Evolutionary conservation across 1,139 yeast genomes (phyloP).

Genomic region (Debaryomyces coudertii): DNA sequence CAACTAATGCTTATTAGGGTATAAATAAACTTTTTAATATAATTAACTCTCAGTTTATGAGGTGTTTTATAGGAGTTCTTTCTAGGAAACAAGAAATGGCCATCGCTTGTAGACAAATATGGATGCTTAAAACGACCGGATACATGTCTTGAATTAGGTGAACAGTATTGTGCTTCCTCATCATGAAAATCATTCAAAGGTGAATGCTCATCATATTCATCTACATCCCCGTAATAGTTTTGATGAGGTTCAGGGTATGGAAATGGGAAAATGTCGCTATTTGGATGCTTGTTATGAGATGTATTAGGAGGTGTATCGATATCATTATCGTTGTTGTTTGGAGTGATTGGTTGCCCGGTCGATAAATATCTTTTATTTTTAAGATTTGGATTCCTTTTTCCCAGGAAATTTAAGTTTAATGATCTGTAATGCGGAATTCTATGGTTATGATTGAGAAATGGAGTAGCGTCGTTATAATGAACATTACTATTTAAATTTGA

Average conservation of each 20-base stretch:
- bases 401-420: conserved; percentile 39
- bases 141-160: conserved; percentile 12
- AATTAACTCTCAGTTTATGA: conserved; percentile 33
- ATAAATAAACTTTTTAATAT: conserved; percentile 56
- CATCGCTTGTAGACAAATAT: conserved; percentile 23
- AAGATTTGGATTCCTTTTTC: conserved; percentile 28
- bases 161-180: conserved; percentile 9
- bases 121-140: conserved; percentile 19
- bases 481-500: conserved; percentile 16
- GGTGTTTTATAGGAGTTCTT: conserved; percentile 24
- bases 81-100: conserved; percentile 37
- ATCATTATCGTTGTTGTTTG: conserved; percentile 13
- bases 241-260: conserved; percentile 52
- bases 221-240: conserved; percentile 42
- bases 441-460: conserved; percentile 35
- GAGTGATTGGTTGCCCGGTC: conserved; percentile 31
- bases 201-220: conserved; percentile 45
- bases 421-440: conserved; percentile 49
- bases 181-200: conserved; percentile 14
- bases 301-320: conserved; percentile 11
- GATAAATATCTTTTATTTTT: conserved; percentile 44
- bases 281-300: conserved; percentile 16
- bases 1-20: conserved; percentile 56
- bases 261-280: conserved; percentile 51
- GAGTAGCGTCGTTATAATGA: conserved; percentile 34